Evolutionary conservation across 2,329 filamentous ascomycete species (phyloP).

Genomic region (Sporothrix globosa): DNA sequence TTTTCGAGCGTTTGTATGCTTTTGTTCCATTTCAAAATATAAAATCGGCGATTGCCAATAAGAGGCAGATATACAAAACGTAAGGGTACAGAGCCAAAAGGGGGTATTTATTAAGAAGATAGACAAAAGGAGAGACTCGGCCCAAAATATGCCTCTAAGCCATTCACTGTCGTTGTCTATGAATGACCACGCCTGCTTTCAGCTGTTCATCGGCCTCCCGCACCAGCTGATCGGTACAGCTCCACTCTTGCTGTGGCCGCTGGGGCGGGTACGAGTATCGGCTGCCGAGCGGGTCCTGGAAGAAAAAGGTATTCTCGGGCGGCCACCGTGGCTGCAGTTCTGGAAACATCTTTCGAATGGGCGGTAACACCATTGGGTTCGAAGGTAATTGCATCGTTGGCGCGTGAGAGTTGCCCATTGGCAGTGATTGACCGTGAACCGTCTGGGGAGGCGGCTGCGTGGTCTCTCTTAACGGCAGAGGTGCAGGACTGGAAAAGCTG

Average conservation of each 20-base stretch:
- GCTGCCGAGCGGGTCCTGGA: slow-evolving; percentile 26
- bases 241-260: slow-evolving; percentile 31
- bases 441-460: background rate
- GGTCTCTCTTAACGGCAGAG: background rate
- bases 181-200: slow-evolving; percentile 6
- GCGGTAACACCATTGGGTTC: slow-evolving; percentile 15
- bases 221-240: slow-evolving; percentile 33
- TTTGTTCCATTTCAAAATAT: background rate
- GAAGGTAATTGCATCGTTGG: background rate
- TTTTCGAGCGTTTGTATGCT: no score
- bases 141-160: background rate
- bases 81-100: background rate
- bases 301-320: slow-evolving; percentile 26
- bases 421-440: background rate
- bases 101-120: background rate
- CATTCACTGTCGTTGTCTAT: background rate
- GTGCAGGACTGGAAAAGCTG: background rate
- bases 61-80: slow-evolving; percentile 5
- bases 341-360: slow-evolving; percentile 29
- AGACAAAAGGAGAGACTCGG: background rate
- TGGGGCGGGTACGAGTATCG: slow-evolving; percentile 29
- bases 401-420: background rate
- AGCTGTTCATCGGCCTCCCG: slow-evolving; percentile 30
- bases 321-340: background rate
- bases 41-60: background rate